phyloP scores from a whole-genome alignment of 306 rosid genomes.

The Coriaria nepalensis region DNA sequence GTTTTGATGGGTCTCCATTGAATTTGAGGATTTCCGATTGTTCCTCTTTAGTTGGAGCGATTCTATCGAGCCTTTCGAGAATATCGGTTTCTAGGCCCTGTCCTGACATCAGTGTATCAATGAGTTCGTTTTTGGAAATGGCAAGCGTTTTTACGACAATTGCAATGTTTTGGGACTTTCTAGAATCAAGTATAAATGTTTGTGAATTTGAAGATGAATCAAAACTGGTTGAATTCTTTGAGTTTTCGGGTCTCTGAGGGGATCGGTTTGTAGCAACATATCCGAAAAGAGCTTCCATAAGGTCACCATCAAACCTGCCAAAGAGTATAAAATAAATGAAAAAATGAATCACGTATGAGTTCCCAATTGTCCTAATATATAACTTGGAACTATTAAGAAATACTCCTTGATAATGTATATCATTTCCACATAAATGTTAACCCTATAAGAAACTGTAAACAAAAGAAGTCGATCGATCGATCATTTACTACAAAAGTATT shows the following conservation, averaged over 20 bases:
- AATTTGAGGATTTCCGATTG: conserved; percentile 42
- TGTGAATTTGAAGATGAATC: conserved; percentile 18
- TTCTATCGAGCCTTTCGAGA: conserved; percentile 66
- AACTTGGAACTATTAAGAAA: too few species aligned
- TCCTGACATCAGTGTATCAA: conserved; percentile 62
- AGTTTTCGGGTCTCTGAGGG: conserved; percentile 20
- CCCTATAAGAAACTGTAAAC: too few species aligned
- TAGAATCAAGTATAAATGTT: conserved; percentile 46
- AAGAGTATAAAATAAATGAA: conserved; percentile 2
- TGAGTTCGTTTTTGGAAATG: conserved; percentile 37
- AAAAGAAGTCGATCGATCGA: too few species aligned
- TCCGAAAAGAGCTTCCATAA: conserved; percentile 92
- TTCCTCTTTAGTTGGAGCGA: conserved; percentile 67
- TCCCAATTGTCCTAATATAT: too few species aligned
- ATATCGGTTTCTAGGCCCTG: conserved; percentile 51
- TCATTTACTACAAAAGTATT: too few species aligned
- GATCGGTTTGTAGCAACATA: conserved; percentile 36
- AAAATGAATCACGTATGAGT: too few species aligned
- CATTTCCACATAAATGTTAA: too few species aligned
- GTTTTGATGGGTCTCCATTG: conserved; percentile 44
- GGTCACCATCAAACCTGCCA: conserved; percentile 68
- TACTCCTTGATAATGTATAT: too few species aligned
- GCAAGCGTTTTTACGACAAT: conserved; percentile 61
- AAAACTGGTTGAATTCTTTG: conserved; percentile 16
- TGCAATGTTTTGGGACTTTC: conserved; percentile 80